phyloP scores from a whole-genome alignment of 176 grass and related monocot genomes.

The Tuctoria greenei region DNA sequence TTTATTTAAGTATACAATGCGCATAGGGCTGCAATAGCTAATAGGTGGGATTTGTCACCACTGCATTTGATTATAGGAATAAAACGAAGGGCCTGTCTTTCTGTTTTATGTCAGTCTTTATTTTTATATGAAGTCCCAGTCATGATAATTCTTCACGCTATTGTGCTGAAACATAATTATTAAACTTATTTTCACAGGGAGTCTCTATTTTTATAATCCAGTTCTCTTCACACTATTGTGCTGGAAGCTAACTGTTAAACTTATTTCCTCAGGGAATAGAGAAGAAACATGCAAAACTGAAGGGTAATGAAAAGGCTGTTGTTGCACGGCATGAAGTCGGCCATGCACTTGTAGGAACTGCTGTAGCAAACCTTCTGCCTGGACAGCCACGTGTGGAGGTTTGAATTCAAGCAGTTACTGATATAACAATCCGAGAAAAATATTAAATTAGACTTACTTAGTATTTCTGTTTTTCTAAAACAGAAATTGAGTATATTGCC shows the following conservation, averaged over 20 bases:
- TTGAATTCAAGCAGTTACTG: slow-evolving; percentile 37
- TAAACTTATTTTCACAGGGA: slow-evolving; percentile 51
- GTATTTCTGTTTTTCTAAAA: neutral
- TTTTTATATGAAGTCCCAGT: slow-evolving; percentile 2
- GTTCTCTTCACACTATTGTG: slow-evolving; percentile 3
- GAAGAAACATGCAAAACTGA: slow-evolving; percentile 95
- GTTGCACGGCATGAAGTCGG: slow-evolving; percentile 98
- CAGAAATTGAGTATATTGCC: slow-evolving; percentile 99
- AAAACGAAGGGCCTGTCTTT: neutral
- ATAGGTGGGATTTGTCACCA: neutral
- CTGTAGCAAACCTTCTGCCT: slow-evolving; percentile 77
- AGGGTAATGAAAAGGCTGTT: slow-evolving; percentile 92
- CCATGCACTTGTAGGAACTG: slow-evolving; percentile 96
- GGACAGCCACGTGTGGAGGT: slow-evolving; percentile 96
- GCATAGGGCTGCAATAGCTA: slow-evolving; percentile 16
- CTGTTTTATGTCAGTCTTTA: neutral
- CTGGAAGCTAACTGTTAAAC: slow-evolving; percentile 33
- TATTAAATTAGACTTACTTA: slow-evolving; percentile 21
- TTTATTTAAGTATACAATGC: slow-evolving; percentile 26
- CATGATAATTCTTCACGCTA: neutral
- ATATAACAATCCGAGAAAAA: slow-evolving; percentile 24
- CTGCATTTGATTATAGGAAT: slow-evolving; percentile 6
- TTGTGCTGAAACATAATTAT: slow-evolving; percentile 33
- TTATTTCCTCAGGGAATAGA: slow-evolving; percentile 80
- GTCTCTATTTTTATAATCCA: slow-evolving; percentile 16